Conservation (phyloP, 1,284 basidiomycete species). For the Kwoniella shivajii region DNA sequence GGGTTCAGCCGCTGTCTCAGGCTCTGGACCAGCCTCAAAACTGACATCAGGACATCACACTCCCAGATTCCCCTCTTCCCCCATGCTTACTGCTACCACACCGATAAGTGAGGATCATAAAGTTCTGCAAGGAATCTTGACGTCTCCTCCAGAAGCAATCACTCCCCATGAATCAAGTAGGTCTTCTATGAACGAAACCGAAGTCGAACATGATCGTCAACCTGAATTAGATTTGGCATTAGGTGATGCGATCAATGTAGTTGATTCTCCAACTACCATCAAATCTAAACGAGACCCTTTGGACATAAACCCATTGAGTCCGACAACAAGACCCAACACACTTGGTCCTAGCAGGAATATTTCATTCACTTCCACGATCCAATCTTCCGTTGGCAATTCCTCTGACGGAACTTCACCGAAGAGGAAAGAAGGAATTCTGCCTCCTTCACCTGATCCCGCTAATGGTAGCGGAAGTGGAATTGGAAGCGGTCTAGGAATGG, state of each 20-base stretch:
- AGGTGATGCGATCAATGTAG: neutral
- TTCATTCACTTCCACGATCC: constrained; percentile 4
- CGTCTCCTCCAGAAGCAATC: neutral
- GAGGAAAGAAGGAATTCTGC: constrained; percentile 1
- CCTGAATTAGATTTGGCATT: constrained; percentile 1
- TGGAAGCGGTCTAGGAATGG: neutral
- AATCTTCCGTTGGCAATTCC: neutral
- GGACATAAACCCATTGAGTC: neutral
- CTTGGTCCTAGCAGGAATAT: constrained; percentile 4
- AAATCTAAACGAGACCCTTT: neutral
- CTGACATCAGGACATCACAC: too few relatives aligned
- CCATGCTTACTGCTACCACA: neutral
- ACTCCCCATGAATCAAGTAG: neutral
- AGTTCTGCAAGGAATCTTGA: neutral
- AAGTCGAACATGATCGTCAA: neutral
- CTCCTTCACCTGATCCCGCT: neutral
- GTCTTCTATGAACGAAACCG: neutral
- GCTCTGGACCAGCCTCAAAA: too few relatives aligned
- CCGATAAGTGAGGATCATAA: neutral
- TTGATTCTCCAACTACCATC: neutral
- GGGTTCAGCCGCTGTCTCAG: too few relatives aligned
- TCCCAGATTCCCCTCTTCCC: too few relatives aligned
- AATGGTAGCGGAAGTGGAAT: neutral
- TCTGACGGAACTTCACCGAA: neutral
- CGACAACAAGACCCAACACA: neutral